phyloP scores from a whole-genome alignment of 2,329 filamentous ascomycete genomes.

The Seiridium cupressi region DNA sequence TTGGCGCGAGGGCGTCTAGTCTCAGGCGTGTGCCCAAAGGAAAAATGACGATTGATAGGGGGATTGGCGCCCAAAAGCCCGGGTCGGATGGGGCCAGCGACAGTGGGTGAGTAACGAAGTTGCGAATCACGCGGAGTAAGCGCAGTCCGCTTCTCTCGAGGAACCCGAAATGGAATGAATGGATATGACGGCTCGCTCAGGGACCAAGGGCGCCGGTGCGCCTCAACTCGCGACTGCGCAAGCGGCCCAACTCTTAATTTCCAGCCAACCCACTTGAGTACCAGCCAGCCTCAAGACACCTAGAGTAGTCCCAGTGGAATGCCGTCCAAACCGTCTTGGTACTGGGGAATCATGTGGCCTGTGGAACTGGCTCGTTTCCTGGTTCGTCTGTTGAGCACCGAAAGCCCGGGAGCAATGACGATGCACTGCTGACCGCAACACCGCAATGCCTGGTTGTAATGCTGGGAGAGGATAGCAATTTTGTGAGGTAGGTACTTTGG shows the following conservation, averaged over 20 bases:
- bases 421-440: not conserved
- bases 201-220: not conserved
- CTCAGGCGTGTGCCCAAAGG: conserved; percentile 5
- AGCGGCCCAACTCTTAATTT: not conserved
- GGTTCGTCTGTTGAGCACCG: not conserved
- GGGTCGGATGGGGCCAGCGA: not conserved
- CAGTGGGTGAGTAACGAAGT: not conserved
- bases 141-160: too few species aligned
- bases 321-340: not conserved
- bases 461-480: not conserved
- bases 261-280: conserved; percentile 1
- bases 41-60: not conserved
- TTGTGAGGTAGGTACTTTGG: not conserved
- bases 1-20: conserved; percentile 7
- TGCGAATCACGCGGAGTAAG: not conserved
- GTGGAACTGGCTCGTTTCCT: conserved; percentile 2
- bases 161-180: too few species aligned
- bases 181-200: not conserved
- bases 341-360: conserved; percentile 4
- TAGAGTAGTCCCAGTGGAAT: not conserved
- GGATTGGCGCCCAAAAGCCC: not conserved
- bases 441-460: not conserved
- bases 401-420: not conserved
- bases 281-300: not conserved
- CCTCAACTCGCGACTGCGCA: not conserved